Base-by-base conservation (phyloP, 768 basidiomycete genomes). In the Boletus huronensis region DNA sequence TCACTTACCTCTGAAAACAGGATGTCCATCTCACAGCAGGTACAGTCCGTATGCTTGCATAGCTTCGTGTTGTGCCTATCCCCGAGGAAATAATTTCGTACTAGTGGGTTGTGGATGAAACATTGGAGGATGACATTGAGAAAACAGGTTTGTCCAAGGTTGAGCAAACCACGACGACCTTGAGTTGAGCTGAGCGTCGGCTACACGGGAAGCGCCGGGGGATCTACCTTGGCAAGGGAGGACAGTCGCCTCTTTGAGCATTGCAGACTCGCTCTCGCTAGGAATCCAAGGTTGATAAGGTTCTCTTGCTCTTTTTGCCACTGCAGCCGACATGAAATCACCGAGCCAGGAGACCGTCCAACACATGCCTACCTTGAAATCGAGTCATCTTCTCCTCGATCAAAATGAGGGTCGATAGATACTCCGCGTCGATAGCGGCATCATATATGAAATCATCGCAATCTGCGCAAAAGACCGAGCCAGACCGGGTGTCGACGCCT, bases 101-200 rank as follows among this genome's bases (percentile, higher is more conserved):
- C 75, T 5, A 96, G 76, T 0, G 96, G 95, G 62, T 97, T 98
- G 71, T 92, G 88, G 8, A 90, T 77, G 63, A 98, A 86, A 13
- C 82, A 83, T 70, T 98, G 96, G 11, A 98, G 79, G 21, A 97
- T 84, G 48, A 88, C 93, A 59, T 93, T 96, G 62, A 98, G 79
- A 74, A 93, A 98, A 66, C 96, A 98, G 0, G 94, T 98, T 68
- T 93, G 87, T 2, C 93, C 92, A 0, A 96, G 82, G 69, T 96
- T 95, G 40, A 93, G 73, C 3, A 96, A 76, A 0, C 93, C 93
- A 53, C 90, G 79, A n/a, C 90, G 83, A 48, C 85, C 91, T 91
- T 5, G 39, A 40, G 49, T 42, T 32, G 35, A 36, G 38, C 21
- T 62, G 25, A 53, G 53, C 32, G 16, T 34, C 3, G 7, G 10